These are phyloP conservation scores for Penicillium goetzii DNA, from an alignment of 495 filamentous ascomycete species.

Conservation along the genomic window DNA sequence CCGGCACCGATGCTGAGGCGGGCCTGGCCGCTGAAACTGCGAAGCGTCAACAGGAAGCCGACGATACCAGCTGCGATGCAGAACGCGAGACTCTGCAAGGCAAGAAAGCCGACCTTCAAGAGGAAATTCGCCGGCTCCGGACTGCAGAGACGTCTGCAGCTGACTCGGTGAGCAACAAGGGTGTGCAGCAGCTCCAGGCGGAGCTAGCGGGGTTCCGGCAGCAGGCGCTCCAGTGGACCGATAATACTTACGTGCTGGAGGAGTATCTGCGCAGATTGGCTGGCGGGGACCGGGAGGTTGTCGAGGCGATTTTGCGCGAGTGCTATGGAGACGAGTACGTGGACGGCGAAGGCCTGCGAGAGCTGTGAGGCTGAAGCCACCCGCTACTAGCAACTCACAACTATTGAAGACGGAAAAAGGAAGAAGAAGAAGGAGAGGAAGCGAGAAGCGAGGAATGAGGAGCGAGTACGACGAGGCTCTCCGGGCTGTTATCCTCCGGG, in stretches of 20 bases:
- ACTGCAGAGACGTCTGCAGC: slow-evolving; percentile 27
- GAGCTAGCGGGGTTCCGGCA: slow-evolving; percentile 52
- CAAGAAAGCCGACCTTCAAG: slow-evolving; percentile 32
- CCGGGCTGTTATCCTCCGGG: neutral
- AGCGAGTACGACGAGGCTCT: neutral
- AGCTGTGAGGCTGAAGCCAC: slow-evolving; percentile 29
- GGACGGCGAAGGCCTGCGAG: slow-evolving; percentile 62
- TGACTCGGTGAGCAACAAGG: slow-evolving; percentile 52
- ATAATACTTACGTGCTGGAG: slow-evolving; percentile 69
- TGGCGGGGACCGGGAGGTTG: slow-evolving; percentile 54
- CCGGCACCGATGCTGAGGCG: slow-evolving; percentile 26
- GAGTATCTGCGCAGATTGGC: slow-evolving; percentile 56
- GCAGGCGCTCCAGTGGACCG: slow-evolving; percentile 59
- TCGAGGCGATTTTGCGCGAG: slow-evolving; percentile 55
- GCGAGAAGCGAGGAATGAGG: neutral
- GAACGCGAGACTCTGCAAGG: slow-evolving; percentile 31
- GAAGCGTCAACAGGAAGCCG: slow-evolving; percentile 26
- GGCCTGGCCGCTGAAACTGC: slow-evolving; percentile 30
- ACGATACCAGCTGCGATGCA: slow-evolving; percentile 21
- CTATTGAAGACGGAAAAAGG: neutral
- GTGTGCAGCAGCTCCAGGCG: slow-evolving; percentile 53
- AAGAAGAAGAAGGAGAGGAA: too few relatives aligned
- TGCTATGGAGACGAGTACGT: slow-evolving; percentile 68
- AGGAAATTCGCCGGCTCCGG: slow-evolving; percentile 33
- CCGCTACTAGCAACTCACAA: neutral